phyloP scores from a whole-genome alignment of 2,329 filamentous ascomycete genomes.

The Stylonectria norvegica region DNA sequence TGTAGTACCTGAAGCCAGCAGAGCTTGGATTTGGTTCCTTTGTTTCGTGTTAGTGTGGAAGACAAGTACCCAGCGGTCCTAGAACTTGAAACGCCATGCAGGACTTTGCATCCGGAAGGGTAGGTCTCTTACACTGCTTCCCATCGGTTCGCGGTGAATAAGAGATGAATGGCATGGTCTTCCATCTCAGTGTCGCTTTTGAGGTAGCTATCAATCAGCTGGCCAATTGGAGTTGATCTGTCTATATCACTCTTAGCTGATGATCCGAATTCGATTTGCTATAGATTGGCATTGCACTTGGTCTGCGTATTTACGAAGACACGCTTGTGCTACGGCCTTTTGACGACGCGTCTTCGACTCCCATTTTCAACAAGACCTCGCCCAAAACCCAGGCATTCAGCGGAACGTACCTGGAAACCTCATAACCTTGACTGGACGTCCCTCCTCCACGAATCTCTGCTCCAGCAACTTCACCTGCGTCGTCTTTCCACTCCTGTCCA shows the following conservation, averaged over 20 bases:
- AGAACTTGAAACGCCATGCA: too few species aligned
- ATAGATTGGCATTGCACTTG: too few species aligned
- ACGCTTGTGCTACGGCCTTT: too few species aligned
- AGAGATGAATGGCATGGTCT: slow-evolving; percentile 83
- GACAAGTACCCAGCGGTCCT: too few species aligned
- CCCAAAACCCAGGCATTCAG: too few species aligned
- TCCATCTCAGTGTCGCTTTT: slow-evolving; percentile 69
- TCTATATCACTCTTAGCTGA: slow-evolving; percentile 48
- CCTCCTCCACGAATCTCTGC: slow-evolving; percentile 48
- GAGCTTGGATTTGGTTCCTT: slow-evolving; percentile 49
- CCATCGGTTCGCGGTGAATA: slow-evolving; percentile 92
- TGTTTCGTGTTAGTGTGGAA: slow-evolving; percentile 1
- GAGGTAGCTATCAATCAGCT: slow-evolving; percentile 83
- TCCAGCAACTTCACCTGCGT: slow-evolving; percentile 76
- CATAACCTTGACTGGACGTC: slow-evolving; percentile 50
- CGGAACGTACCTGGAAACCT: slow-evolving; percentile 52
- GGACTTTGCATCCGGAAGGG: too few species aligned
- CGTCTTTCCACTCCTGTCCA: slow-evolving; percentile 89
- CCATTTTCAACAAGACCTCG: too few species aligned
- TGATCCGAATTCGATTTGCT: too few species aligned
- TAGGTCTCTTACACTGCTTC: slow-evolving; percentile 57
- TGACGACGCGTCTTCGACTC: too few species aligned
- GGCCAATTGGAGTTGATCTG: slow-evolving; percentile 76
- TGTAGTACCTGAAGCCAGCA: slow-evolving; percentile 64
- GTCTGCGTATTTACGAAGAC: too few species aligned